These are phyloP conservation scores for Argentina anserina DNA, from an alignment of 306 rosid genomes.

Conservation along the genomic window DNA sequence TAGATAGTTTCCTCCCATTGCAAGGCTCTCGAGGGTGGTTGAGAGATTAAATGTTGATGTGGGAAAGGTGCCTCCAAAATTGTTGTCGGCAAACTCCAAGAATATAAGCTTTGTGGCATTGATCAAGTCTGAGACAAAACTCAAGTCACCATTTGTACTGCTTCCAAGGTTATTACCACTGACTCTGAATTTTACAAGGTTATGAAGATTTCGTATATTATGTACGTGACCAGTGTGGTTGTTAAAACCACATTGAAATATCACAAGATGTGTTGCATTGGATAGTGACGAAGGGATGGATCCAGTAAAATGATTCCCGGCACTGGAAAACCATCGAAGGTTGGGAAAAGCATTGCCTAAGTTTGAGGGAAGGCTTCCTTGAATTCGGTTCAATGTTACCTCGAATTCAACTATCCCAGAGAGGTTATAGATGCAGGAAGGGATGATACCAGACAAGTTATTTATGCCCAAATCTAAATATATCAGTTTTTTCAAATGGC, in stretches of 20 bases:
- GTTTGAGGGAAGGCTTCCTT: background rate
- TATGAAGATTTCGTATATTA: background rate
- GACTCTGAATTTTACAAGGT: rapidly evolving
- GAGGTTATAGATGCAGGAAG: constrained; percentile 20
- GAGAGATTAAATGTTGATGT: background rate
- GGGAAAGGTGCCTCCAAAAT: background rate
- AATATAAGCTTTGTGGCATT: background rate
- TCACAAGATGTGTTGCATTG: background rate
- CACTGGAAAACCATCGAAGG: rapidly evolving
- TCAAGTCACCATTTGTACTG: background rate
- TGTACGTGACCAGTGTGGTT: background rate
- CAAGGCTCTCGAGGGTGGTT: background rate
- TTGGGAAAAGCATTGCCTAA: background rate
- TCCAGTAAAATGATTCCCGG: background rate
- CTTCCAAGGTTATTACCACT: background rate
- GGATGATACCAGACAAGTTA: constrained; percentile 3
- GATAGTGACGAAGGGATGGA: background rate
- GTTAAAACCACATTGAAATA: rapidly evolving
- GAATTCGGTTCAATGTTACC: rapidly evolving
- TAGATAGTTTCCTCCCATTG: background rate
- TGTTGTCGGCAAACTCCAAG: rapidly evolving
- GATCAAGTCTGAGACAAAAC: background rate
- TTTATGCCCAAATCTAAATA: background rate
- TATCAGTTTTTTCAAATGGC: background rate
- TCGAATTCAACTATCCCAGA: background rate